These are phyloP conservation scores for Botrytis elliptica DNA, from an alignment of 2,329 filamentous ascomycete species.

Conservation along the genomic window DNA sequence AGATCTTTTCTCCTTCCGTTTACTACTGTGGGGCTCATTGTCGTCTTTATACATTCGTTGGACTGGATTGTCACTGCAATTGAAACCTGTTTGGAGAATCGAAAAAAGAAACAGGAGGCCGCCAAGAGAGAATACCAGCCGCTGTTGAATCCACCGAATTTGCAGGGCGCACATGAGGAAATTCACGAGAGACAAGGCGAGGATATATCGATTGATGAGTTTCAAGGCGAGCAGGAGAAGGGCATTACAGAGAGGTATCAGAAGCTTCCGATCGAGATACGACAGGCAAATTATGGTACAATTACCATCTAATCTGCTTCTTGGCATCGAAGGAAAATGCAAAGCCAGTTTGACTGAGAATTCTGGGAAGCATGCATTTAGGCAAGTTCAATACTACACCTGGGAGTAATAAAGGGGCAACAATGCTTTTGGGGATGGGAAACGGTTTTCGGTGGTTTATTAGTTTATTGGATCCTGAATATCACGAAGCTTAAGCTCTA, in stretches of 20 bases:
- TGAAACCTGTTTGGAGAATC: neutral
- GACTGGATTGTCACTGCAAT: neutral
- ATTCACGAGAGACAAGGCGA: neutral
- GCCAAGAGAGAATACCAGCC: neutral
- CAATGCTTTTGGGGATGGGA: neutral
- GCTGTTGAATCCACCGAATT: neutral
- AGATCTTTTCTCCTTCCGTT: too few relatives aligned
- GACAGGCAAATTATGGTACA: neutral
- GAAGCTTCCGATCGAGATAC: neutral
- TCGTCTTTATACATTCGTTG: too few relatives aligned
- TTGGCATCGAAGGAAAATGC: neutral
- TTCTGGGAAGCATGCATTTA: rapidly evolving
- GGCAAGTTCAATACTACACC: neutral
- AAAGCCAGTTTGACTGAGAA: neutral
- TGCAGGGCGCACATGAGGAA: neutral
- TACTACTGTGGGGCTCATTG: too few relatives aligned
- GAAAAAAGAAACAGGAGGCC: neutral
- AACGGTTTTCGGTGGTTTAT: neutral
- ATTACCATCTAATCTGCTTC: neutral
- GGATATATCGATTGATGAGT: neutral
- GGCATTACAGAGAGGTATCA: rapidly evolving
- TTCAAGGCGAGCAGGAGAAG: neutral
- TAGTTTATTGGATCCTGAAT: neutral
- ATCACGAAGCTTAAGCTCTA: neutral
- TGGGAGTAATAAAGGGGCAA: neutral